Evolutionary conservation across 2,329 filamentous ascomycete species (phyloP).

Genomic region (Aspergillus jensenii): DNA sequence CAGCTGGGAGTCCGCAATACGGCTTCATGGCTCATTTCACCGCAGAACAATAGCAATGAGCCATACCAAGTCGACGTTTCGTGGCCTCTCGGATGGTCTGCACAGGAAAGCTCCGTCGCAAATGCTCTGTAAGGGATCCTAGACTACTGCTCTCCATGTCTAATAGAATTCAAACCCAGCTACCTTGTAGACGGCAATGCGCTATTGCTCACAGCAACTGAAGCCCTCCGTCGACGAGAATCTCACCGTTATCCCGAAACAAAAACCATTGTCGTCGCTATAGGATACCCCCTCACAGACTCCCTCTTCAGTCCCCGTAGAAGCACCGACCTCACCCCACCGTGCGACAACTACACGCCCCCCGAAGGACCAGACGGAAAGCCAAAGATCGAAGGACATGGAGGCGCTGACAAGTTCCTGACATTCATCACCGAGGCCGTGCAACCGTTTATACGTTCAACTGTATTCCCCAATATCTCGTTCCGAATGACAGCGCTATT

Average conservation of each 20-base stretch:
- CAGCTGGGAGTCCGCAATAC: slow-evolving; percentile 11
- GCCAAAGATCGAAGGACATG: slow-evolving; percentile 24
- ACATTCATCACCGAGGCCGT: slow-evolving; percentile 42
- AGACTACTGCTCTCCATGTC: no score
- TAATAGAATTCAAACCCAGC: slow-evolving; percentile 6
- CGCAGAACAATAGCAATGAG: not conserved
- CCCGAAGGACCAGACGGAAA: slow-evolving; percentile 27
- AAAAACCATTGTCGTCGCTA: slow-evolving; percentile 25
- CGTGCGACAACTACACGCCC: slow-evolving; percentile 17
- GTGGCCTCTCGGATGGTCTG: slow-evolving; percentile 26
- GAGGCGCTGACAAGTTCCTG: slow-evolving; percentile 49
- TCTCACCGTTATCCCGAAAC: slow-evolving; percentile 12
- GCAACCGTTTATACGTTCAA: slow-evolving; percentile 31
- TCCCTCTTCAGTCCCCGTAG: slow-evolving; percentile 23
- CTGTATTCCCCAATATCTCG: slow-evolving; percentile 29
- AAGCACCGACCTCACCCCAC: slow-evolving; percentile 22
- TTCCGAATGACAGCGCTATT: slow-evolving; percentile 46
- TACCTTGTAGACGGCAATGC: slow-evolving; percentile 32
- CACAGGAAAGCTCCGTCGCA: slow-evolving; percentile 2
- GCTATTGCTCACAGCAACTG: slow-evolving; percentile 27
- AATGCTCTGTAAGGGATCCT: slow-evolving; percentile 21
- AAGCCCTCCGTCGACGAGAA: slow-evolving; percentile 22
- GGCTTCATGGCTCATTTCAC: slow-evolving; percentile 15
- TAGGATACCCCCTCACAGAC: slow-evolving; percentile 24
- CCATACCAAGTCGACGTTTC: slow-evolving; percentile 25